These are phyloP conservation scores for Combretum micranthum DNA, from an alignment of 345 rosid genomes.

Conservation along the genomic window DNA sequence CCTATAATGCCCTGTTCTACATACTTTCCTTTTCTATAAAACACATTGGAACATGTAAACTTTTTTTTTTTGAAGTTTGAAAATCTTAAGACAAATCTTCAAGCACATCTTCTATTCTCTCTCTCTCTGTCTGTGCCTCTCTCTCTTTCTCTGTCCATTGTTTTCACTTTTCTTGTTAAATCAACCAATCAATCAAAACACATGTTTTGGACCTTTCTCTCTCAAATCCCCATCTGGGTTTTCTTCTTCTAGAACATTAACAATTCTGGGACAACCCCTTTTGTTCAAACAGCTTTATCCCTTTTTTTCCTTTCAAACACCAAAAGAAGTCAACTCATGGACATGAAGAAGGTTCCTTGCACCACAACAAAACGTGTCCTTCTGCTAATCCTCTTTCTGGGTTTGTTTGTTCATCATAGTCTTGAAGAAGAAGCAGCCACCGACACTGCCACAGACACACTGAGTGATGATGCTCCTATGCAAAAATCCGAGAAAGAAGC, in stretches of 20 bases:
- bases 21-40: constrained; percentile 21
- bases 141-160: constrained; percentile 1
- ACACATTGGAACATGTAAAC: constrained; percentile 9
- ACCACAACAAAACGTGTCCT: no score
- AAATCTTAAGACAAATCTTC: no score
- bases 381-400: no score
- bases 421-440: constrained; percentile 21
- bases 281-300: neutral
- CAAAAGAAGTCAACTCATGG: no score
- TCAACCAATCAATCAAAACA: neutral
- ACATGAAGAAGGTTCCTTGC: no score
- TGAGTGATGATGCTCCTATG: constrained; percentile 57
- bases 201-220: constrained; percentile 6
- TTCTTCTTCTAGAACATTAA: neutral
- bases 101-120: no score
- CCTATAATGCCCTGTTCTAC: no score
- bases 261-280: neutral
- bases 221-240: neutral
- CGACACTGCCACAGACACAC: neutral
- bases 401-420: no score
- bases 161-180: constrained; percentile 9
- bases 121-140: neutral
- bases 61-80: neutral
- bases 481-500: constrained; percentile 59
- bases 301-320: neutral